Percentiles rank a stretch among this genome's conserved stretches.
Conservation (phyloP, 345 rosid genomes). For the Arabis alpina region DNA sequence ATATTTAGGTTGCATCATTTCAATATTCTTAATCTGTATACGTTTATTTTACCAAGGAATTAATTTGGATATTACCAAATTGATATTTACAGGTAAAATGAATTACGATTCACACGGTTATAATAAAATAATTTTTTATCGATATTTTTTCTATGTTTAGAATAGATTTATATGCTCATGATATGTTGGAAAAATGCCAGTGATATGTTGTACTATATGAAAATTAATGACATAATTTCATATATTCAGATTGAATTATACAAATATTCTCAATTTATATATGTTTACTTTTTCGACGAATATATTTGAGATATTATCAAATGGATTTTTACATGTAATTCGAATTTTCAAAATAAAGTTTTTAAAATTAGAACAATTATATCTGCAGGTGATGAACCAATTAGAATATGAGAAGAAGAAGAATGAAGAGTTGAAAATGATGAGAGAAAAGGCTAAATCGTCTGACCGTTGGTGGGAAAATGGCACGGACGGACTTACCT, state of each 20-base stretch:
- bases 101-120: not conserved
- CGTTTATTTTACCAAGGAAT: too few relatives aligned
- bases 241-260: not conserved
- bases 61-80: too few relatives aligned
- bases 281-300: too few relatives aligned
- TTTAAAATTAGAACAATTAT: not conserved
- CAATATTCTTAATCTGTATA: too few relatives aligned
- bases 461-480: constrained; percentile 57
- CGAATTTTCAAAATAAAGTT: too few relatives aligned
- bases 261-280: not conserved
- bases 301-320: not conserved
- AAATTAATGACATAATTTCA: not conserved
- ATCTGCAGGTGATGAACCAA: constrained; percentile 17
- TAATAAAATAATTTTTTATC: not conserved
- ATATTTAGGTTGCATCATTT: too few relatives aligned
- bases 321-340: not conserved
- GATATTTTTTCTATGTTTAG: not conserved
- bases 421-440: constrained; percentile 47
- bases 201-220: not conserved
- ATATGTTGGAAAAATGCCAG: not conserved
- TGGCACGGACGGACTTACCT: constrained; percentile 45
- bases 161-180: constrained; percentile 4
- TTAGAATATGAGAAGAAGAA: constrained; percentile 57
- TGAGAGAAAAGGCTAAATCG: constrained; percentile 31
- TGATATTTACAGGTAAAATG: too few relatives aligned